phyloP scores from a whole-genome alignment of 192 early-diverging fungal species.

The Dissophora globulifera region DNA sequence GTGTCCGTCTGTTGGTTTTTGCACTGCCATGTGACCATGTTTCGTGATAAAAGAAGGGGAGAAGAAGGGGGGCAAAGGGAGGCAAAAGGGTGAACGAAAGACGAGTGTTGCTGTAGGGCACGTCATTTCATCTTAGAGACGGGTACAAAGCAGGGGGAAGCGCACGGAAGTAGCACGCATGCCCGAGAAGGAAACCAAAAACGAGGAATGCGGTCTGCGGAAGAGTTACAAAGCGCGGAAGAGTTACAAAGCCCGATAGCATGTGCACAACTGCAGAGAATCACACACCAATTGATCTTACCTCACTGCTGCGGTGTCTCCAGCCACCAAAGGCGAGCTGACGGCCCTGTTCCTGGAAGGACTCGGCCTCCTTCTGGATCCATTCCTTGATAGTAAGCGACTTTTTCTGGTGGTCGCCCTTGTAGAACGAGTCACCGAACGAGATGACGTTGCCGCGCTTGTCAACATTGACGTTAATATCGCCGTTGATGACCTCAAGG shows the following conservation, averaged over 20 bases:
- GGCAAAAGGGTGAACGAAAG: background rate
- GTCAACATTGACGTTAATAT: slow-evolving; percentile 88
- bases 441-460: slow-evolving; percentile 74
- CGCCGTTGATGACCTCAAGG: slow-evolving; percentile 80
- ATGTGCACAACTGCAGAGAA: background rate
- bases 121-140: background rate
- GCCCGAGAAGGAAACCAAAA: too few species aligned
- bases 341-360: slow-evolving; percentile 37
- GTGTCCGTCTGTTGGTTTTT: too few species aligned
- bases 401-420: slow-evolving; percentile 26
- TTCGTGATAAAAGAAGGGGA: too few species aligned
- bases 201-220: too few species aligned
- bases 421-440: slow-evolving; percentile 77
- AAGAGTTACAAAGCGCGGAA: too few species aligned
- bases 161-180: too few species aligned
- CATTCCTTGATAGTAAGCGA: slow-evolving; percentile 65
- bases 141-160: too few species aligned
- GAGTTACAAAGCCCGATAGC: too few species aligned
- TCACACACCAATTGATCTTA: background rate
- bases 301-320: slow-evolving; percentile 37
- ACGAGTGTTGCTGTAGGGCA: background rate
- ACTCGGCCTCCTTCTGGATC: slow-evolving; percentile 40
- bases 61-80: background rate
- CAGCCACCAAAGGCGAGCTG: slow-evolving; percentile 40
- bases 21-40: background rate